A percentile compares a stretch with the other conserved stretches of the same genome.
Conservation (phyloP, 306 rosid genomes). For the Dalbergia oliveri region DNA sequence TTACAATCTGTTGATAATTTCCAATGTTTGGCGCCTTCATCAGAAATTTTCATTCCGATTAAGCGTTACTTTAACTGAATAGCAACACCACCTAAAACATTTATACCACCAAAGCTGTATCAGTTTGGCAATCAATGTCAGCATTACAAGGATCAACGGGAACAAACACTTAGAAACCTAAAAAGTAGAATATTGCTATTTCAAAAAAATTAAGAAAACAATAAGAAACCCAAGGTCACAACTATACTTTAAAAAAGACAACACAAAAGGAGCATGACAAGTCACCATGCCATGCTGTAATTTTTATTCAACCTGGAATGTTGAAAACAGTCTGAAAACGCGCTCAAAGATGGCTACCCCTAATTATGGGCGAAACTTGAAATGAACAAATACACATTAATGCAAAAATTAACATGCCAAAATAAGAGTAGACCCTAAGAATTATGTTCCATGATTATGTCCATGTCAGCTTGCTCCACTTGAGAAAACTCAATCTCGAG, state of each 20-base stretch:
- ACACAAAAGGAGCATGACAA: not conserved
- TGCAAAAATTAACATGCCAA: not conserved
- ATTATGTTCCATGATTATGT: too few species aligned
- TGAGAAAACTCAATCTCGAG: not conserved
- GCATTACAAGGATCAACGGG: slow-evolving; percentile 24
- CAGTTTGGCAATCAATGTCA: slow-evolving; percentile 50
- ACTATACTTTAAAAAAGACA: slow-evolving; percentile 16
- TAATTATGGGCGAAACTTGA: not conserved
- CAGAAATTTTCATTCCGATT: slow-evolving; percentile 48
- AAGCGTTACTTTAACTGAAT: slow-evolving; percentile 47
- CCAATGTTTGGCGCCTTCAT: slow-evolving; percentile 56
- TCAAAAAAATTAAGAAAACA: slow-evolving; percentile 5
- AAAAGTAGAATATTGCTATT: slow-evolving; percentile 2
- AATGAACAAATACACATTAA: too few species aligned
- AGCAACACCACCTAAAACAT: slow-evolving; percentile 54
- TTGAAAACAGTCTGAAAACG: not conserved
- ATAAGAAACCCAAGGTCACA: slow-evolving; percentile 1
- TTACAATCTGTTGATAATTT: slow-evolving; percentile 59
- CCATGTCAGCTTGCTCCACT: too few species aligned
- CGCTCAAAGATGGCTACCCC: too few species aligned
- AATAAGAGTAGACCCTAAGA: not conserved
- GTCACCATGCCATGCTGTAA: not conserved
- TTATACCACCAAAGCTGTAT: slow-evolving; percentile 34
- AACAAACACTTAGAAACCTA: slow-evolving; percentile 25
- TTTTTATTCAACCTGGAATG: not conserved